Evolutionary conservation across 176 grass and related monocot genomes (phyloP), one percentile per base, ranked within the genome.

Genomic region (Zizania latifolia): DNA sequence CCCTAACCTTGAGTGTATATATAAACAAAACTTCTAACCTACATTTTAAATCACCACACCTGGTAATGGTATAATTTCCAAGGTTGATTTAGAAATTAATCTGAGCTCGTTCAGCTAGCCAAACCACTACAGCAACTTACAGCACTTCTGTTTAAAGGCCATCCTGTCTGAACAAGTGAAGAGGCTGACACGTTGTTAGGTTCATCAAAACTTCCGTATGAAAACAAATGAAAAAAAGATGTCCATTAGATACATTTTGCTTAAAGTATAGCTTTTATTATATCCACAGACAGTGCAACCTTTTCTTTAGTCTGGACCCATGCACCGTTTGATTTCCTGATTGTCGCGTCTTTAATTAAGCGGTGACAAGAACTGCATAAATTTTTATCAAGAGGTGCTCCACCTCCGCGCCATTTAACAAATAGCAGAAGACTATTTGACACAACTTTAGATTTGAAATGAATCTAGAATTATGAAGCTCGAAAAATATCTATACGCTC

Each of bases 311-410:
- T 38, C 22, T 60, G 64, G 65, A 23, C 63, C 73, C 78, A n/a
- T n/a, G n/a, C n/a, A 72, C 58, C 6, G 30, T 8, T 21, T 24
- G 38, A 34, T 71, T 80, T 36, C 15, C 66, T 71, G 59, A 70
- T 46, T 19, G n/a, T 29, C 5, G 65, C 51, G 19, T 66, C 74
- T 78, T 82, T 82, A 65, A 60, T 72, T 82, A 65, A 45, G 58
- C 60, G 51, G 50, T 6, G 78, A 27, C 15, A 41, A 33, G 48
- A 62, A 77, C 51, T 24, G 73, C 30, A 43, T 44, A 39, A 62
- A 53, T 9, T 5, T 2, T 53, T 21, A 53, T 22, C 50, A 19
- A 76, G 51, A 63, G 70, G 70, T 21, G 51, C 21, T 53, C 75
- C 27, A 32, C 27, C 37, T 45, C 50, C 70, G 38, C 26, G 19